Conservation (phyloP, 768 basidiomycete species). For the Lentinula detonsa region DNA sequence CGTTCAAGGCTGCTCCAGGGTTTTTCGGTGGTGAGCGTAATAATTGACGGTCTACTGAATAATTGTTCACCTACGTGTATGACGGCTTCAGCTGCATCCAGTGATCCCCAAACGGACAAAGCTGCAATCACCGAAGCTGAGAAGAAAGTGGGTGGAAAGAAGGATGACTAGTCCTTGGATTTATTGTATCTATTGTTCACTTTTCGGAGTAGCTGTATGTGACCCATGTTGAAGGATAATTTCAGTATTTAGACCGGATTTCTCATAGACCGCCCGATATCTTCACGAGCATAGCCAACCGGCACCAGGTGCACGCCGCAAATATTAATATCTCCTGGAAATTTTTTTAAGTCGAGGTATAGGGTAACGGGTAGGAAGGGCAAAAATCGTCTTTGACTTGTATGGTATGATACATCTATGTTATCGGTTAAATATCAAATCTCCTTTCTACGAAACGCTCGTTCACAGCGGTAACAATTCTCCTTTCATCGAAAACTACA, state of each 20-base stretch:
- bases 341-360: too few relatives aligned
- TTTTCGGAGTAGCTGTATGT: neutral
- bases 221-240: too few relatives aligned
- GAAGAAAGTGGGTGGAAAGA: slow-evolving; percentile 75
- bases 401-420: neutral
- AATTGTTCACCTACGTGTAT: neutral
- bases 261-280: too few relatives aligned
- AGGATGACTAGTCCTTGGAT: slow-evolving; percentile 53
- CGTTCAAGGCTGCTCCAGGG: slow-evolving; percentile 70
- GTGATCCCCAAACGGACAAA: slow-evolving; percentile 72
- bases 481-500: slow-evolving; percentile 69
- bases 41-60: neutral
- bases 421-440: slow-evolving; percentile 46
- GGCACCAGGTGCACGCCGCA: too few relatives aligned
- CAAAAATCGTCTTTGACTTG: too few relatives aligned
- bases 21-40: slow-evolving; percentile 61
- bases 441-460: slow-evolving; percentile 39
- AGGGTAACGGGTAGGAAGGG: too few relatives aligned
- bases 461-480: slow-evolving; percentile 50
- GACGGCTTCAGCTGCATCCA: slow-evolving; percentile 34
- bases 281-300: too few relatives aligned
- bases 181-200: neutral
- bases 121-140: slow-evolving; percentile 87
- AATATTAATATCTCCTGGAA: too few relatives aligned
- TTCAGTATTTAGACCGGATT: too few relatives aligned